A percentile compares a stretch with the other conserved stretches of the same genome.
Conservation (phyloP, 2,329 filamentous ascomycete genomes). For the Drechslera avenae region DNA sequence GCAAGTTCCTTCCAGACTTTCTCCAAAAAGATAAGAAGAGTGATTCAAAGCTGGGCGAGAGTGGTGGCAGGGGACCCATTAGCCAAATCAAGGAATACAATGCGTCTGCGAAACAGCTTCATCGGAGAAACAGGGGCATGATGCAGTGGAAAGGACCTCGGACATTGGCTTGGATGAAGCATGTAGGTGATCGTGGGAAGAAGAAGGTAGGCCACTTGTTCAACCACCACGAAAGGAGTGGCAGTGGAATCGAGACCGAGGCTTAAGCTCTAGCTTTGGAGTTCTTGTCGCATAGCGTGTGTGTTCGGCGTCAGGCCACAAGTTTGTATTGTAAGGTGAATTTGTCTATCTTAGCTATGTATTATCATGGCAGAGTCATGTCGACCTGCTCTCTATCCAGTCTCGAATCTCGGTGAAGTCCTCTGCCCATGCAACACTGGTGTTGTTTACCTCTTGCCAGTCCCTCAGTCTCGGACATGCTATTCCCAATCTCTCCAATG, state of each 20-base stretch:
- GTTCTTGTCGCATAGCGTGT: conserved; percentile 2
- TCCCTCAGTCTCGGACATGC: conserved; percentile 28
- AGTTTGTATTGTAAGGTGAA: neutral
- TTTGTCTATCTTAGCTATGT: neutral
- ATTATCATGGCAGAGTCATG: neutral
- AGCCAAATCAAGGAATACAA: conserved; percentile 62
- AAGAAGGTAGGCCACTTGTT: conserved; percentile 55
- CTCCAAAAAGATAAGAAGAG: conserved; percentile 30
- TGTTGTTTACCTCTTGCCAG: conserved; percentile 12
- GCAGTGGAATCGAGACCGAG: conserved; percentile 70
- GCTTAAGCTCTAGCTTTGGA: conserved; percentile 51
- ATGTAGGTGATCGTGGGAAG: conserved; percentile 60
- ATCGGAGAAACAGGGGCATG: conserved; percentile 65
- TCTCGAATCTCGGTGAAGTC: conserved; percentile 18
- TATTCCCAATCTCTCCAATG: conserved; percentile 41
- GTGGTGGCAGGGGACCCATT: conserved; percentile 53
- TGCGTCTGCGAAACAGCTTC: conserved; percentile 34
- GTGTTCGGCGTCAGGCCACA: conserved; percentile 7
- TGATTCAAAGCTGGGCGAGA: conserved; percentile 31
- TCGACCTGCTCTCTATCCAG: conserved; percentile 6
- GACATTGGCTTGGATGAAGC: conserved; percentile 63
- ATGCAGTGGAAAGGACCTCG: conserved; percentile 74
- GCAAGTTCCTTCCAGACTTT: conserved; percentile 31
- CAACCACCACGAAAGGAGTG: conserved; percentile 60
- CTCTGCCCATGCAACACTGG: conserved; percentile 34